A percentile compares a stretch with the other conserved stretches of the same genome.
These are phyloP conservation scores for Collariella sp. DNA, from an alignment of 495 filamentous ascomycete species.

Conservation along the genomic window DNA sequence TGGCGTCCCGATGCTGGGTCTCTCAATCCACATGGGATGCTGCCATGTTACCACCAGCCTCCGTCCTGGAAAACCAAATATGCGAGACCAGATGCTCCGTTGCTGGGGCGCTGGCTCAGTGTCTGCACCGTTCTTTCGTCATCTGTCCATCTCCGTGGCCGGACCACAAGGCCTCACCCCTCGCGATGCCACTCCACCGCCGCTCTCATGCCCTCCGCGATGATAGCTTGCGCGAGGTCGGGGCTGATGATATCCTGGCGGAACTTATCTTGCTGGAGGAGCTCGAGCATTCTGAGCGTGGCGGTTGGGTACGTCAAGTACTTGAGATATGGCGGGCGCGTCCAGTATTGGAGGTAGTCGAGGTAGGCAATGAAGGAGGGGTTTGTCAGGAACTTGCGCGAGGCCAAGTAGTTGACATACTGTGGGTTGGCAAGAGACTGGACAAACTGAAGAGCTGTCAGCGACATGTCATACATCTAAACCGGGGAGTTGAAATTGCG, in stretches of 20 bases:
- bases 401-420: slow-evolving; percentile 77
- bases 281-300: slow-evolving; percentile 69
- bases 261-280: slow-evolving; percentile 78
- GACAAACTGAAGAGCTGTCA: slow-evolving; percentile 55
- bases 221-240: slow-evolving; percentile 56
- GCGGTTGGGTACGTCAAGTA: slow-evolving; percentile 76
- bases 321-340: slow-evolving; percentile 69
- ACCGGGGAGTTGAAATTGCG: background rate
- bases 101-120: background rate
- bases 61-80: background rate
- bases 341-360: slow-evolving; percentile 77
- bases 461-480: background rate
- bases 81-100: background rate
- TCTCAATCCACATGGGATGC: no score
- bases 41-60: background rate
- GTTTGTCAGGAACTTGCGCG: slow-evolving; percentile 51
- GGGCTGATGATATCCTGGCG: slow-evolving; percentile 72
- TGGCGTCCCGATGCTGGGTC: background rate
- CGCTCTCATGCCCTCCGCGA: slow-evolving; percentile 47
- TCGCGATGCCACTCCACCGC: slow-evolving; percentile 40
- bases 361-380: slow-evolving; percentile 73
- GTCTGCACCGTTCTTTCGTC: background rate
- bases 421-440: slow-evolving; percentile 76
- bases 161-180: slow-evolving; percentile 12
- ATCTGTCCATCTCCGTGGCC: background rate